These are phyloP conservation scores for Stephania japonica DNA, from an alignment of 164 flowering plant species.

Conservation along the genomic window DNA sequence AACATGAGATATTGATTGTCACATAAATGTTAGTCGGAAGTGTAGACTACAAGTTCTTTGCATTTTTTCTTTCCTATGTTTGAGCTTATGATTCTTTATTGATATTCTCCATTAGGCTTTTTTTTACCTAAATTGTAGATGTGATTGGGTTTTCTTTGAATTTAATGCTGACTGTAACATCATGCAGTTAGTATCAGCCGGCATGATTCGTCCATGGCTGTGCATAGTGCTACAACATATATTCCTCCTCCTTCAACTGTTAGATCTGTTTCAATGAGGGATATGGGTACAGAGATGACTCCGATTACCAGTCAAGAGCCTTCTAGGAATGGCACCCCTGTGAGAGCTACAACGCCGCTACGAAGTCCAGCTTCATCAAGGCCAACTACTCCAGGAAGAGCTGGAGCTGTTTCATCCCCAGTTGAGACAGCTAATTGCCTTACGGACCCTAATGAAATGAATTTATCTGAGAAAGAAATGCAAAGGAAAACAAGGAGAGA, in stretches of 20 bases:
- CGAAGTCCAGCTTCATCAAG: conserved; percentile 65
- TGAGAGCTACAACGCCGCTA: conserved; percentile 65
- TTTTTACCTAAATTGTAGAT: not conserved
- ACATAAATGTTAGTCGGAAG: not conserved
- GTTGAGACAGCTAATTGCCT: conserved; percentile 17
- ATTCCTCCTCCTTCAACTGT: conserved; percentile 74
- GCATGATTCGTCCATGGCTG: conserved; percentile 53
- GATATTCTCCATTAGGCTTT: not conserved
- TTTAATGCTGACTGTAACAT: not conserved
- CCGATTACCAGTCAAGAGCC: conserved; percentile 93
- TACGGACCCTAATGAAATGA: conserved; percentile 25
- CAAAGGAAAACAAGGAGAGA: conserved; percentile 82
- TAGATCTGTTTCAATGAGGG: conserved; percentile 92
- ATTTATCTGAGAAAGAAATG: conserved; percentile 64
- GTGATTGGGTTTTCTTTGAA: not conserved
- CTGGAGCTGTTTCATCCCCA: conserved; percentile 34
- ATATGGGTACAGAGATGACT: conserved; percentile 98
- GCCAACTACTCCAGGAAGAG: conserved; percentile 69
- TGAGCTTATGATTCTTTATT: not conserved
- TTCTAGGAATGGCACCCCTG: conserved; percentile 86
- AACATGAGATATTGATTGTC: not conserved
- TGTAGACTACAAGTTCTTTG: not conserved
- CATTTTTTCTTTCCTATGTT: not conserved
- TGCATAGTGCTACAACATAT: conserved; percentile 56
- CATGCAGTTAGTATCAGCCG: conserved; percentile 64